Evolutionary conservation across 805 yeast genomes (phyloP).

Genomic region (Debaryomyces prosopidis): DNA sequence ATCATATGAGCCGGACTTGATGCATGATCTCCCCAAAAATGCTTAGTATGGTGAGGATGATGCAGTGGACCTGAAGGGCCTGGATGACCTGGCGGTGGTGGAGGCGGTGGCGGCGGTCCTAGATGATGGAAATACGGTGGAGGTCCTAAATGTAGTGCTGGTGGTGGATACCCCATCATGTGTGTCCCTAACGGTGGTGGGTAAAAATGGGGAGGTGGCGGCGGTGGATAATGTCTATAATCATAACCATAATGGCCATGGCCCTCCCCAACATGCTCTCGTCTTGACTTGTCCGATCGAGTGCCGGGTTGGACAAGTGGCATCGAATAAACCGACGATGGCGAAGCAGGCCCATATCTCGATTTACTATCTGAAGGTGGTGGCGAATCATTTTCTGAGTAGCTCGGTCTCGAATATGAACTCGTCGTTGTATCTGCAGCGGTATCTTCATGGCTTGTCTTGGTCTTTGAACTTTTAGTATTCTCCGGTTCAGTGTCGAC

Average conservation of each 20-base stretch:
- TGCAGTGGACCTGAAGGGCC: neutral
- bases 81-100: neutral
- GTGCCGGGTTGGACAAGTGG: neutral
- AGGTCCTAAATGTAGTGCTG: neutral
- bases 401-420: no score
- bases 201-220: conserved; percentile 2
- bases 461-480: no score
- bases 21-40: neutral
- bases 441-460: no score
- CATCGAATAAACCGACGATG: conserved; percentile 6
- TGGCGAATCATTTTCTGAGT: neutral
- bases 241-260: neutral
- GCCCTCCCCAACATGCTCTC: conserved; percentile 3
- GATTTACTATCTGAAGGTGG: neutral
- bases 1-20: neutral
- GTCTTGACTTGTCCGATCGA: no score
- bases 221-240: conserved; percentile 7
- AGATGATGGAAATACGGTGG: no score
- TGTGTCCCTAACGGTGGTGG: neutral
- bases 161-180: conserved; percentile 1
- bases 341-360: conserved; percentile 4
- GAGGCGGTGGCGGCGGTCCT: conserved; percentile 1
- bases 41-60: neutral
- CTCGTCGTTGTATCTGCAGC: no score
- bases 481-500: neutral